These are phyloP conservation scores for Mycena filopes DNA, from an alignment of 768 basidiomycete genomes.

Conservation along the genomic window DNA sequence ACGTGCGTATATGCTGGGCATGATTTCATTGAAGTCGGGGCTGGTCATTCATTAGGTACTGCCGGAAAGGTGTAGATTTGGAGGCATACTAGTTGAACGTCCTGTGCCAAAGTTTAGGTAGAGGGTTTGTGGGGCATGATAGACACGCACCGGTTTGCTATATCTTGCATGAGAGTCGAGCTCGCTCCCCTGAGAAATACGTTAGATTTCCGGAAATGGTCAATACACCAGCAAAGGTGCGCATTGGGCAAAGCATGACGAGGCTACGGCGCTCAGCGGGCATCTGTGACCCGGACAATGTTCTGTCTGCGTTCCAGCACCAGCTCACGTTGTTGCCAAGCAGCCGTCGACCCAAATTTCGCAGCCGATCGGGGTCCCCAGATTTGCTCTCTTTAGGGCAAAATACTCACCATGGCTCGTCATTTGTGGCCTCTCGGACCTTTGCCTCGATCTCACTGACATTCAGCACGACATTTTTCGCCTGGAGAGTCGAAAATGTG, in stretches of 20 bases:
- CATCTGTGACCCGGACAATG: neutral
- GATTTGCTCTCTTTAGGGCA: neutral
- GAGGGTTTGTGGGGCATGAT: neutral
- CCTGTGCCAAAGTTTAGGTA: constrained; percentile 50
- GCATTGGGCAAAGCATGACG: neutral
- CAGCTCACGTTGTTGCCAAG: neutral
- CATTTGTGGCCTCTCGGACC: constrained; percentile 96
- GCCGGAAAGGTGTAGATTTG: constrained; percentile 12
- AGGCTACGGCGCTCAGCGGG: neutral
- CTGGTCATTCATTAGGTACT: constrained; percentile 51
- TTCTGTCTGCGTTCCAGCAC: neutral
- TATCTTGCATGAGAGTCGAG: constrained; percentile 98
- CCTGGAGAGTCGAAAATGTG: constrained; percentile 55
- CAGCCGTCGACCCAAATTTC: neutral
- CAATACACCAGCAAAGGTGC: neutral
- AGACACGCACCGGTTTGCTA: constrained; percentile 85
- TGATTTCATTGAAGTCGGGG: constrained; percentile 99
- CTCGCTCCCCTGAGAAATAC: constrained; percentile 84
- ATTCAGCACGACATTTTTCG: constrained; percentile 96
- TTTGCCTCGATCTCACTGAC: constrained; percentile 97
- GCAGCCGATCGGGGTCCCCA: neutral
- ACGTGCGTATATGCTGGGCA: constrained; percentile 94
- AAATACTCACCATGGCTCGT: constrained; percentile 89
- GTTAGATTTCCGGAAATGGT: neutral
- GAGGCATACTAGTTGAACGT: constrained; percentile 94